These are phyloP conservation scores for Paramecium pentaurelia DNA, from an alignment of 73 alveolate genomes.

Conservation along the genomic window DNA sequence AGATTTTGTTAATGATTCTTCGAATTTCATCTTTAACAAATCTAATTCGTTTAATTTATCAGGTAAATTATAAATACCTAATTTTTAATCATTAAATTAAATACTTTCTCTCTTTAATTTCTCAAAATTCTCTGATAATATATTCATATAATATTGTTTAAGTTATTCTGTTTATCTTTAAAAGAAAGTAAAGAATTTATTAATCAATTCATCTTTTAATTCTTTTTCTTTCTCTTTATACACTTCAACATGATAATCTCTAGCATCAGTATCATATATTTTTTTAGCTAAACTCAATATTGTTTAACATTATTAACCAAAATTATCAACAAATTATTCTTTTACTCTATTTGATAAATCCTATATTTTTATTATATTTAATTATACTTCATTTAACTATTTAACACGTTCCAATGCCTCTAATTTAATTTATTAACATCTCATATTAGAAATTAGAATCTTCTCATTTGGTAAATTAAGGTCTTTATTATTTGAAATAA, in stretches of 20 bases:
- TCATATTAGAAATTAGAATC: constrained; percentile 36
- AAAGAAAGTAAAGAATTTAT: background rate
- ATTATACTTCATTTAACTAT: background rate
- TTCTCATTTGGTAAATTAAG: constrained; percentile 53
- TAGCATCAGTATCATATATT: constrained; percentile 29
- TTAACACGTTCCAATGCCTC: constrained; percentile 35
- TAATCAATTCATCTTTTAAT: constrained; percentile 33
- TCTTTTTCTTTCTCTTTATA: constrained; percentile 32
- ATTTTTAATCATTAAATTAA: background rate
- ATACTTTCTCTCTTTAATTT: background rate
- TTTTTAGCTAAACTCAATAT: background rate
- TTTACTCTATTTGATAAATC: background rate
- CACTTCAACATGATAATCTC: constrained; percentile 43
- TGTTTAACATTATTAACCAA: background rate
- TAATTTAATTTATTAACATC: constrained; percentile 51
- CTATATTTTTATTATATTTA: background rate
- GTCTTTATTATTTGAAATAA: constrained; percentile 43
- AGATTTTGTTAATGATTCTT: background rate
- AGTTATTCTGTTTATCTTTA: background rate
- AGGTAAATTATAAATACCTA: background rate
- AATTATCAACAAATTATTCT: background rate
- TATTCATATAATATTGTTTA: background rate
- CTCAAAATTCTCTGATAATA: background rate
- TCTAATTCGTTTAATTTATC: background rate
- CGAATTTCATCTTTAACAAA: background rate